Base-by-base conservation (phyloP, 2,329 filamentous ascomycete genomes). In the Cladorrhinum sp. region DNA sequence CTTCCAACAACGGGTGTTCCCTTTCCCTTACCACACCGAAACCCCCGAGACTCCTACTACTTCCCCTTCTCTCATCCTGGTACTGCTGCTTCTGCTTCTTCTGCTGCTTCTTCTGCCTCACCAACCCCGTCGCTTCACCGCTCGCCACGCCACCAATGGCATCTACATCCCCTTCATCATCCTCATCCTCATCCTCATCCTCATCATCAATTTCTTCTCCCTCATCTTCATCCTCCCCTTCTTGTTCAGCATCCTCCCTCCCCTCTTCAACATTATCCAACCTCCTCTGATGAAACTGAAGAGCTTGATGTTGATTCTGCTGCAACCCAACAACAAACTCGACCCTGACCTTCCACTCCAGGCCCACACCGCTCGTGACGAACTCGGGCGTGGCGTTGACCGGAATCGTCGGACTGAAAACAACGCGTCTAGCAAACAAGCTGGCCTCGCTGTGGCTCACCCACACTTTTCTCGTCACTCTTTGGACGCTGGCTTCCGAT, bases 321-420 rank as follows among this genome's bases (percentile, higher is more conserved):
- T 82, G 72, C 18, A 82, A 85, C 5, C 90, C 88, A 5, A 94
- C 94, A 24, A 96, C 92, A 75, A 99, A 99, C 75, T 98, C 93
- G 61, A 99, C 86, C 1, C 91, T 82, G 33, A 99, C 79, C 73
- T 89, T 90, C 95, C 95, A 99, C 66, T 92, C 89, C 24, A 97
- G 79, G 65, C 85, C 90, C 3, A 99, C 85, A 1, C 93, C 93
- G 63, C 87, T 96, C 0, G 95, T 99, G 52, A 96, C 84, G 67
- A 99, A 96, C 65, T 95, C 92, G 0, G 95, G 95, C 0, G 93
- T 96, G 0, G 91, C 92, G 14, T 82, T 82, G 18, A 89, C 83
- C 0, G 95, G 95, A 54, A 99, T 92, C 0, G 91, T 89, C 0
- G 92, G 90, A 8, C 82, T 87, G 70, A 98, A 97, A 6, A 90